Percentiles rank a stretch among this genome's conserved stretches.
phyloP scores from a whole-genome alignment of 2,329 filamentous ascomycete species.

The Neonectria ditissima region DNA sequence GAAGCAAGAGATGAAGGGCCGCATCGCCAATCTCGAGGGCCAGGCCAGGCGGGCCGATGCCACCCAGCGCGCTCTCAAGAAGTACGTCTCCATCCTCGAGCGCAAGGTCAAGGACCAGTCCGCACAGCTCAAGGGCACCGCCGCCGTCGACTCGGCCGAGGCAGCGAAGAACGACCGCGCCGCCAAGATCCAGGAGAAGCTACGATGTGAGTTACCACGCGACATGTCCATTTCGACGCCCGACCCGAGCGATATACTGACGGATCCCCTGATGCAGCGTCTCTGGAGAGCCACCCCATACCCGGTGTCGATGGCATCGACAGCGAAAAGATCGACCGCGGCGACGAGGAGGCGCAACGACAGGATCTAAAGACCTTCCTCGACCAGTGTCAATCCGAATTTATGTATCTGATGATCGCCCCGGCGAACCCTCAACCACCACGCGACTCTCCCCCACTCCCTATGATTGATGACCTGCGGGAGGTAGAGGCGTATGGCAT shows the following conservation, averaged over 20 bases:
- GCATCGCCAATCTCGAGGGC: slow-evolving; percentile 94
- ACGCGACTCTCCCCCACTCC: slow-evolving; percentile 70
- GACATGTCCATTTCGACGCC: slow-evolving; percentile 26
- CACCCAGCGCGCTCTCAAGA: slow-evolving; percentile 87
- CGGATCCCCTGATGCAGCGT: slow-evolving; percentile 48
- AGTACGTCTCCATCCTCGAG: slow-evolving; percentile 91
- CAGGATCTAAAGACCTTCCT: slow-evolving; percentile 70
- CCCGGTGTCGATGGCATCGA: slow-evolving; percentile 61
- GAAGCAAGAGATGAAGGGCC: slow-evolving; percentile 97
- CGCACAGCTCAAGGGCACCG: slow-evolving; percentile 70
- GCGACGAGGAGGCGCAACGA: slow-evolving; percentile 63
- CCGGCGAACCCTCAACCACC: slow-evolving; percentile 74
- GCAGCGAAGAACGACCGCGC: slow-evolving; percentile 64
- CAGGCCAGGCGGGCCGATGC: slow-evolving; percentile 88
- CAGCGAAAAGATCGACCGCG: slow-evolving; percentile 54
- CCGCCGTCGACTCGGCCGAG: slow-evolving; percentile 52
- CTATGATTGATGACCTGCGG: slow-evolving; percentile 69
- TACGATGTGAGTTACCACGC: slow-evolving; percentile 58
- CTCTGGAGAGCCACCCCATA: slow-evolving; percentile 56
- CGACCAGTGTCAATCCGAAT: slow-evolving; percentile 74
- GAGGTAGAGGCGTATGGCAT: slow-evolving; percentile 65
- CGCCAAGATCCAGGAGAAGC: slow-evolving; percentile 67
- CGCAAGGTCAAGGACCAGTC: slow-evolving; percentile 87
- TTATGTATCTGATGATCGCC: slow-evolving; percentile 76
- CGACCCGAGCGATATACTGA: slow-evolving; percentile 27